phyloP scores from a whole-genome alignment of 2,329 filamentous ascomycete species.

The Pseudopyrenochaeta lycopersici region DNA sequence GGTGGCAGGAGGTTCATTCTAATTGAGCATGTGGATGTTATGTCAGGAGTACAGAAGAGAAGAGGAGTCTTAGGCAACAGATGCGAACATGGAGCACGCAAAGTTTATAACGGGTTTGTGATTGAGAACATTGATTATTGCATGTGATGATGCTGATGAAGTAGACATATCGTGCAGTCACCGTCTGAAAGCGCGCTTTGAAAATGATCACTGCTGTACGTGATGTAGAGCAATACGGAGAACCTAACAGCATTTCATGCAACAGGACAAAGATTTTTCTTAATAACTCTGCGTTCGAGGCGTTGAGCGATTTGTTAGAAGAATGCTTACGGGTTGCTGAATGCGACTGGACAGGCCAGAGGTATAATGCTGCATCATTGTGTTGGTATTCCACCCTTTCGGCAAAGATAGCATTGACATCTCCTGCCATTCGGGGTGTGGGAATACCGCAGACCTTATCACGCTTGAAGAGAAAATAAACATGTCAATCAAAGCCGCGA shows the following conservation, averaged over 20 bases:
- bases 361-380: conserved; percentile 56
- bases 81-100: conserved; percentile 59
- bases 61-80: conserved; percentile 57
- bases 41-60: conserved; percentile 61
- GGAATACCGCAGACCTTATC: too few species aligned
- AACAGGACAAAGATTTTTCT: conserved; percentile 61
- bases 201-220: conserved; percentile 56
- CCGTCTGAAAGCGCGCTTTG: conserved; percentile 59
- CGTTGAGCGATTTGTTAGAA: conserved; percentile 58
- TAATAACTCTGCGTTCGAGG: conserved; percentile 55
- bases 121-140: conserved; percentile 53
- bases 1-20: conserved; percentile 59
- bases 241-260: conserved; percentile 60
- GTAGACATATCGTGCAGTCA: conserved; percentile 51
- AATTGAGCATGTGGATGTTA: conserved; percentile 63
- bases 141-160: conserved; percentile 56
- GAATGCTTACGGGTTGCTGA: conserved; percentile 57
- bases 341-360: conserved; percentile 60
- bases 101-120: conserved; percentile 60
- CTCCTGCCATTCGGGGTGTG: too few species aligned
- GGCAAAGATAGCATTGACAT: conserved; percentile 54
- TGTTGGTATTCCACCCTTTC: conserved; percentile 53
- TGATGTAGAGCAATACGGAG: conserved; percentile 55
- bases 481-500: too few species aligned
- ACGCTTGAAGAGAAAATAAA: too few species aligned